Evolutionary conservation across 441 rosid genomes (phyloP).

Genomic region (Arabidopsis hybrid): DNA sequence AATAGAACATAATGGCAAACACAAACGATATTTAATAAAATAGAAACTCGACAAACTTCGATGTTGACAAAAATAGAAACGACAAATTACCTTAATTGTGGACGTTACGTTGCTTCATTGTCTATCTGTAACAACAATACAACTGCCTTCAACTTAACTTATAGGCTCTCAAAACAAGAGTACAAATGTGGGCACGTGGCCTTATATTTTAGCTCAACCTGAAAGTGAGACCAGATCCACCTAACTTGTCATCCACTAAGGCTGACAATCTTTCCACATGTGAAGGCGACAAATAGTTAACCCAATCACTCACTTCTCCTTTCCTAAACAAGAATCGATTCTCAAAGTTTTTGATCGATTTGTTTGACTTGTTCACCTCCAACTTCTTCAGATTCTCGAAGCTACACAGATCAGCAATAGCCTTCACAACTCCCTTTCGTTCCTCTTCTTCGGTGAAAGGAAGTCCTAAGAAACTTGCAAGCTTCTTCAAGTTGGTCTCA

Average conservation of each 20-base stretch:
- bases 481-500: slow-evolving; percentile 50
- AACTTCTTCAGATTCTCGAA: slow-evolving; percentile 67
- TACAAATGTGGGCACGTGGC: slow-evolving; percentile 21
- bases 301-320: slow-evolving; percentile 78
- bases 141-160: slow-evolving; percentile 6
- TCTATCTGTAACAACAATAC: slow-evolving; percentile 28
- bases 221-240: slow-evolving; percentile 67
- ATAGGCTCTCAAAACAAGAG: neutral
- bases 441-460: slow-evolving; percentile 68
- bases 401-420: slow-evolving; percentile 65
- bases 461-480: slow-evolving; percentile 63
- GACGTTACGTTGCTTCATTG: slow-evolving; percentile 30
- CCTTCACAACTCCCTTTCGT: slow-evolving; percentile 53
- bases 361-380: slow-evolving; percentile 72
- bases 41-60: slow-evolving; percentile 9
- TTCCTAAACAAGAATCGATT: slow-evolving; percentile 78
- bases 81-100: slow-evolving; percentile 5
- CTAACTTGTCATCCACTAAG: slow-evolving; percentile 63
- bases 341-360: slow-evolving; percentile 61
- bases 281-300: slow-evolving; percentile 62
- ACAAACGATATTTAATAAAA: slow-evolving; percentile 5
- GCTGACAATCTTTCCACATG: slow-evolving; percentile 58
- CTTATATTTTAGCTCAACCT: slow-evolving; percentile 35
- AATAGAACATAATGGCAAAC: slow-evolving; percentile 9
- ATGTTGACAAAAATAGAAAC: neutral